Evolutionary conservation across 495 filamentous ascomycete genomes (phyloP).

Genomic region (Margaritispora aquatica): DNA sequence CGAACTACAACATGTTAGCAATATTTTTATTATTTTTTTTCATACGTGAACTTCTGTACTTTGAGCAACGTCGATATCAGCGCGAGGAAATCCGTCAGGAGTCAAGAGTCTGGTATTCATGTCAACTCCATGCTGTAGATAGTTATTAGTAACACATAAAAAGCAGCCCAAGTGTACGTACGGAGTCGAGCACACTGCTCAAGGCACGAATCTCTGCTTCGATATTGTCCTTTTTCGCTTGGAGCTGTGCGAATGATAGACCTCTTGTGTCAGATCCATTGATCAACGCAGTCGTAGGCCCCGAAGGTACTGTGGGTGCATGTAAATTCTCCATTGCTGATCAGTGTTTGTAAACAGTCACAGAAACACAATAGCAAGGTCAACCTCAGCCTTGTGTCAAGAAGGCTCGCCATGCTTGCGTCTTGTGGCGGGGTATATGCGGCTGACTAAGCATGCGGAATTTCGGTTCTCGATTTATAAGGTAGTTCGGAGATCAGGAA

Average conservation of each 20-base stretch:
- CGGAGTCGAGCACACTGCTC: constrained; percentile 80
- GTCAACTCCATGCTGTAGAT: constrained; percentile 72
- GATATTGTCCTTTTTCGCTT: constrained; percentile 67
- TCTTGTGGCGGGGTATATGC: constrained; percentile 17
- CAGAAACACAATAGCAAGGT: too few relatives aligned
- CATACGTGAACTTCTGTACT: constrained; percentile 48
- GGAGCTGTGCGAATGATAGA: constrained; percentile 52
- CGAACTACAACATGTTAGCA: constrained; percentile 53
- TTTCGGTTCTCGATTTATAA: background rate
- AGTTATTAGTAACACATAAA: constrained; percentile 11
- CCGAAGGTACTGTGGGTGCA: constrained; percentile 68
- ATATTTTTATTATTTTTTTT: background rate
- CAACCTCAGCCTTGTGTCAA: constrained; percentile 12
- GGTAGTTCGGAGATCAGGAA: too few relatives aligned
- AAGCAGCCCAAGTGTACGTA: constrained; percentile 35
- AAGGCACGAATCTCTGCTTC: constrained; percentile 83
- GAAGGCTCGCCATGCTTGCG: constrained; percentile 9
- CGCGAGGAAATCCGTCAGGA: constrained; percentile 86
- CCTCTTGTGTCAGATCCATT: constrained; percentile 49
- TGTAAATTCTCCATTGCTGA: constrained; percentile 63
- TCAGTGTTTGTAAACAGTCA: constrained; percentile 9
- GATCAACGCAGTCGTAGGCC: constrained; percentile 52
- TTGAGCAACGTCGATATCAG: constrained; percentile 92
- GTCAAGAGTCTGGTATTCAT: constrained; percentile 90
- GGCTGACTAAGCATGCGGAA: background rate